These are phyloP conservation scores for Meira miltonrushii DNA, from an alignment of 1,284 basidiomycete species.

Conservation along the genomic window DNA sequence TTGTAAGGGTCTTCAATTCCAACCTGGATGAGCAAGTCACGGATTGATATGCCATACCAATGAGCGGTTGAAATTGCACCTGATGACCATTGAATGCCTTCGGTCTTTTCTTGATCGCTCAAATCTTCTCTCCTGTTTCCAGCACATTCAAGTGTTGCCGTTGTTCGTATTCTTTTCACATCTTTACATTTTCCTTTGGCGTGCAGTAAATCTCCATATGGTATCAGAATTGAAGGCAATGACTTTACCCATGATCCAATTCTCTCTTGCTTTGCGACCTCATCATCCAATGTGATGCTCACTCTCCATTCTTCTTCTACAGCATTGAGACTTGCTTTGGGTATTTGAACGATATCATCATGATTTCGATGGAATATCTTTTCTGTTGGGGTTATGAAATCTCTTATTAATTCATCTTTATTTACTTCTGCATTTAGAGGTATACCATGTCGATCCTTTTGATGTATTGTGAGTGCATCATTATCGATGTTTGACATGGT, in stretches of 20 bases:
- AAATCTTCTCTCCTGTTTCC: constrained; percentile 33
- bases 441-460: no score
- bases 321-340: neutral
- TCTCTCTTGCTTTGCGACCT: neutral
- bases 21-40: constrained; percentile 20
- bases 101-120: constrained; percentile 17
- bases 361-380: constrained; percentile 35
- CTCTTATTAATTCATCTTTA: constrained; percentile 11
- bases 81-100: constrained; percentile 32
- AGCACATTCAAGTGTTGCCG: constrained; percentile 33
- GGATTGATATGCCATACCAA: constrained; percentile 27
- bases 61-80: constrained; percentile 30
- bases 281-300: constrained; percentile 16
- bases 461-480: no score
- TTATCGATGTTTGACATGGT: no score
- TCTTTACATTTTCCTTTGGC: neutral
- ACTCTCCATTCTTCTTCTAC: constrained; percentile 15
- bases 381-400: constrained; percentile 26
- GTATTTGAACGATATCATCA: constrained; percentile 17
- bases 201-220: neutral
- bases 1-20: constrained; percentile 27
- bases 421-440: constrained; percentile 32
- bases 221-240: constrained; percentile 4
- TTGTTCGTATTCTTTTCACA: neutral
- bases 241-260: neutral